A percentile compares a stretch with the other conserved stretches of the same genome.
Conservation (phyloP, 192 early-diverging fungal genomes). For the Kickxella alabastrina region DNA sequence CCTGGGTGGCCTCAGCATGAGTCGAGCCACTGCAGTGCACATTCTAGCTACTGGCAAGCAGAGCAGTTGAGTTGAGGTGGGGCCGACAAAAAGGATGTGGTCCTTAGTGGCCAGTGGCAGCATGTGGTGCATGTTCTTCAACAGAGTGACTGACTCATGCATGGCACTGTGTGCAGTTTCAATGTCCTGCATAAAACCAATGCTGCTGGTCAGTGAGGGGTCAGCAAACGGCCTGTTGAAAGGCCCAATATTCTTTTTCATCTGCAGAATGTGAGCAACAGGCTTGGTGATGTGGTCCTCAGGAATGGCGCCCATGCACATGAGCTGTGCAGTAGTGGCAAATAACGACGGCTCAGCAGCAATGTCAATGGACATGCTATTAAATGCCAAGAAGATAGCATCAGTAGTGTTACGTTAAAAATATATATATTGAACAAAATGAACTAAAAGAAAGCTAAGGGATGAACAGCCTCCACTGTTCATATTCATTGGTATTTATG, state of each 20-base stretch:
- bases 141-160: slow-evolving; percentile 57
- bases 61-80: slow-evolving; percentile 52
- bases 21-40: slow-evolving; percentile 47
- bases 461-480: no score
- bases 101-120: slow-evolving; percentile 50
- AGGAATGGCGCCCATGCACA: slow-evolving; percentile 28
- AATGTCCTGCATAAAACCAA: slow-evolving; percentile 51
- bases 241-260: slow-evolving; percentile 62
- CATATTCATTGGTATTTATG: no score
- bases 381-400: slow-evolving; percentile 49
- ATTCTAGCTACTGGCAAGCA: slow-evolving; percentile 55
- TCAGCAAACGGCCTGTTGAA: slow-evolving; percentile 50
- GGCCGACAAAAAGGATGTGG: slow-evolving; percentile 56
- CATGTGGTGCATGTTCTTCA: slow-evolving; percentile 48
- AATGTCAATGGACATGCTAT: slow-evolving; percentile 57
- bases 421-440: no score
- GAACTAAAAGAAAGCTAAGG: no score
- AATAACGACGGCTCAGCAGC: slow-evolving; percentile 47
- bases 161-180: slow-evolving; percentile 47
- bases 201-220: slow-evolving; percentile 18
- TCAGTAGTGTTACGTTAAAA: slow-evolving; percentile 54
- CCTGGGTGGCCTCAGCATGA: not conserved
- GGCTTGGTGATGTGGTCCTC: slow-evolving; percentile 52
- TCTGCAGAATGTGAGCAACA: slow-evolving; percentile 54
- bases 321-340: slow-evolving; percentile 35